These are phyloP conservation scores for Boletus coccyginus DNA, from an alignment of 768 basidiomycete species.

Conservation along the genomic window DNA sequence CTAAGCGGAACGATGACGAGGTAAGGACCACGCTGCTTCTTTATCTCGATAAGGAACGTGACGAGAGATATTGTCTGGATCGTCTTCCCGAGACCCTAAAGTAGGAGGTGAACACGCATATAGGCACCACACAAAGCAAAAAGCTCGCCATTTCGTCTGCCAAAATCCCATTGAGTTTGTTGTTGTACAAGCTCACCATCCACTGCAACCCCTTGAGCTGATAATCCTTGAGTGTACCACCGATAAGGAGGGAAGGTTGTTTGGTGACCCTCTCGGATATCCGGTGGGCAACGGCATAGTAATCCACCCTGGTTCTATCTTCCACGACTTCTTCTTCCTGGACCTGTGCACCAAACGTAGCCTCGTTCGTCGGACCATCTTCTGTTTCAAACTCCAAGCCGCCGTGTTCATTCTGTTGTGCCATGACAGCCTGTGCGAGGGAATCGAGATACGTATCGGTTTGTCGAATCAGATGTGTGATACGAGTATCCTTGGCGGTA, in stretches of 20 bases:
- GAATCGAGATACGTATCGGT: slow-evolving; percentile 95
- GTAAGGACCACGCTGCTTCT: slow-evolving; percentile 90
- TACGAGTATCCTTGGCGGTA: slow-evolving; percentile 98
- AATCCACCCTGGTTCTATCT: slow-evolving; percentile 80
- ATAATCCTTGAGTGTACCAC: slow-evolving; percentile 92
- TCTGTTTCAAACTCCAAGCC: slow-evolving; percentile 52
- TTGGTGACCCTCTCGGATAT: slow-evolving; percentile 80
- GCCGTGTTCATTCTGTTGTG: slow-evolving; percentile 80
- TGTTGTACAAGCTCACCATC: slow-evolving; percentile 99
- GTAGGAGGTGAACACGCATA: slow-evolving; percentile 9
- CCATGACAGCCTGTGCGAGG: slow-evolving; percentile 88
- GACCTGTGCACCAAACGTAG: slow-evolving; percentile 85
- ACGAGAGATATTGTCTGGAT: slow-evolving; percentile 95
- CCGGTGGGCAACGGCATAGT: slow-evolving; percentile 93
- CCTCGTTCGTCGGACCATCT: slow-evolving; percentile 77
- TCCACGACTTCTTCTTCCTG: slow-evolving; percentile 61
- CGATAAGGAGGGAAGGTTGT: slow-evolving; percentile 74
- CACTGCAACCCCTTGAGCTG: slow-evolving; percentile 94
- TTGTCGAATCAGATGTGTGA: slow-evolving; percentile 92
- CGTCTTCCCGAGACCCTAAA: slow-evolving; percentile 90
- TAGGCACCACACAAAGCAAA: not conserved
- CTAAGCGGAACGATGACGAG: slow-evolving; percentile 94
- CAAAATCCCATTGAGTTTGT: slow-evolving; percentile 90
- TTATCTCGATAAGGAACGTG: slow-evolving; percentile 88
- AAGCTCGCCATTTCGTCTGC: slow-evolving; percentile 86